Evolutionary conservation across 2,329 filamentous ascomycete genomes (phyloP).

Genomic region (Trichoderma koningiopsis): DNA sequence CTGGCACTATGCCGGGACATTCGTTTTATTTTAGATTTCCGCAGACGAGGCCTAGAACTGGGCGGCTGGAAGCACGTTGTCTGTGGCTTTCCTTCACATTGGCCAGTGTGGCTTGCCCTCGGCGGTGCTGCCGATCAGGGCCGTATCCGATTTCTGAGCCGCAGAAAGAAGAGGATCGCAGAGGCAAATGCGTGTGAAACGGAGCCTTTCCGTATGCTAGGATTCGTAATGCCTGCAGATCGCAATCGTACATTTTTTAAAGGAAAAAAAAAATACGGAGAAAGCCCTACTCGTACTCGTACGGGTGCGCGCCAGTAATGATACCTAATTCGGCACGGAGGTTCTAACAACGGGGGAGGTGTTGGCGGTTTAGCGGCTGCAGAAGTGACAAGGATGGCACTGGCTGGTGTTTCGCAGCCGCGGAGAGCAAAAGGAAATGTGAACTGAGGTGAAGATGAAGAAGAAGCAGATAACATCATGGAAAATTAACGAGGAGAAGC

Average conservation of each 20-base stretch:
- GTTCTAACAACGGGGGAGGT: neutral
- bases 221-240: neutral
- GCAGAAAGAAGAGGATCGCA: neutral
- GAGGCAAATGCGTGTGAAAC: neutral
- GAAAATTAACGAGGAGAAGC: too few species aligned
- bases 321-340: neutral
- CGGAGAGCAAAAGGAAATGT: neutral
- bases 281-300: neutral
- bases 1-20: neutral
- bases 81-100: neutral
- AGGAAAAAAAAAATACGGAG: neutral
- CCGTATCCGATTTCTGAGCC: neutral
- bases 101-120: neutral
- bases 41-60: neutral
- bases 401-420: constrained; percentile 4
- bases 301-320: neutral
- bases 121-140: neutral
- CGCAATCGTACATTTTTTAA: neutral
- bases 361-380: neutral
- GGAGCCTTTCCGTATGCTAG: neutral
- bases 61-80: neutral
- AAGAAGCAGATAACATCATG: neutral
- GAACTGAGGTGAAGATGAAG: neutral
- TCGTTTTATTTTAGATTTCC: neutral
- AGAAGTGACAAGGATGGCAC: neutral